phyloP scores from a whole-genome alignment of 2,329 filamentous ascomycete species.

The Sporothrix protearum region DNA sequence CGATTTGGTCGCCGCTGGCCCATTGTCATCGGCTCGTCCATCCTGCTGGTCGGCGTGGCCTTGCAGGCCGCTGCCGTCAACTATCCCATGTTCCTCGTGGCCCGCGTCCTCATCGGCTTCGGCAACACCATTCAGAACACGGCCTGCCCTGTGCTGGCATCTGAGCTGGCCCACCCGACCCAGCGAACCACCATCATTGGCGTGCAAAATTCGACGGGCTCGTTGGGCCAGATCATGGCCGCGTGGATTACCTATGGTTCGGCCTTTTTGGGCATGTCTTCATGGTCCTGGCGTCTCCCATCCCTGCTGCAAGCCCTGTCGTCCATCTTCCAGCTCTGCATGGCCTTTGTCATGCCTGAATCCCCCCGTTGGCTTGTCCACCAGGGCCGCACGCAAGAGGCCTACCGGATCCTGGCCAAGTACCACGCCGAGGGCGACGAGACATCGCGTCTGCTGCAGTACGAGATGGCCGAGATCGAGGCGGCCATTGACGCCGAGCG shows the following conservation, averaged over 20 bases:
- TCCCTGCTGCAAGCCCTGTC: slow-evolving; percentile 43
- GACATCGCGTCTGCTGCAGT: slow-evolving; percentile 18
- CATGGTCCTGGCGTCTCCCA: slow-evolving; percentile 37
- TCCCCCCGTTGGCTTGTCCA: slow-evolving; percentile 24
- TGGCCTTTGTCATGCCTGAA: slow-evolving; percentile 25
- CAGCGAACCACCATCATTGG: slow-evolving; percentile 73
- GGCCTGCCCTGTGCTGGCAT: slow-evolving; percentile 26
- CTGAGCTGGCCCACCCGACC: slow-evolving; percentile 69
- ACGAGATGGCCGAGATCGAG: slow-evolving; percentile 29
- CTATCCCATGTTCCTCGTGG: slow-evolving; percentile 62
- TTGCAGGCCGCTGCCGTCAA: slow-evolving; percentile 66
- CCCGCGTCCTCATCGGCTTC: slow-evolving; percentile 65
- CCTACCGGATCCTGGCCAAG: slow-evolving; percentile 35
- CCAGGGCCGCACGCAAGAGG: slow-evolving; percentile 37
- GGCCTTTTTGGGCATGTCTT: slow-evolving; percentile 35
- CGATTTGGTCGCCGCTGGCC: slow-evolving; percentile 65
- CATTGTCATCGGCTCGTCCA: slow-evolving; percentile 65
- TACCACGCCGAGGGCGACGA: slow-evolving; percentile 27
- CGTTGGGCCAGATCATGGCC: slow-evolving; percentile 69
- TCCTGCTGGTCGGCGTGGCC: slow-evolving; percentile 69
- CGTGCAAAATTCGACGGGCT: slow-evolving; percentile 79
- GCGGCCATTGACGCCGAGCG: slow-evolving; percentile 39
- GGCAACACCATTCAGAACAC: slow-evolving; percentile 49
- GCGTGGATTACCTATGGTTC: slow-evolving; percentile 68
- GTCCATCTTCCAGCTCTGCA: slow-evolving; percentile 21